Conservation (phyloP, 1,139 yeast species). For the Hemisphaericaspora lyxosophila region DNA sequence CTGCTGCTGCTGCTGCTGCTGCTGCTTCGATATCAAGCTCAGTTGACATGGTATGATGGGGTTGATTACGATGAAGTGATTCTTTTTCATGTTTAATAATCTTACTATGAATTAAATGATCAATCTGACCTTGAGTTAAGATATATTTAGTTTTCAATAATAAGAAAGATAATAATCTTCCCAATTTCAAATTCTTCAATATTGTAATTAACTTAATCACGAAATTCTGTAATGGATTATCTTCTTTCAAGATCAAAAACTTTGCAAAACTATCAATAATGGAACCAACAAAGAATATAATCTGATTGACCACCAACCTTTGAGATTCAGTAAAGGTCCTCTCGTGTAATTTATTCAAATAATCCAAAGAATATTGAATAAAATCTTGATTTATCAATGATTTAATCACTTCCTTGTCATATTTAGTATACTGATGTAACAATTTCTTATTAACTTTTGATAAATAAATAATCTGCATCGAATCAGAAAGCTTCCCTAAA, state of each 20-base stretch:
- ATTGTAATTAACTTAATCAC: constrained; percentile 8
- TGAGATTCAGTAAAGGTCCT: constrained; percentile 2
- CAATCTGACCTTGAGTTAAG: constrained; percentile 6
- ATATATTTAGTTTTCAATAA: constrained; percentile 8
- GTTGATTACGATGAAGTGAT: neutral
- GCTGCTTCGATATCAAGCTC: too few relatives aligned
- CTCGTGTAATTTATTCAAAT: constrained; percentile 6
- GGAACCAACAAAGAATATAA: constrained; percentile 8
- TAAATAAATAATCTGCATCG: constrained; percentile 7
- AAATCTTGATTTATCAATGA: constrained; percentile 7
- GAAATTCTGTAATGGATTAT: constrained; percentile 9
- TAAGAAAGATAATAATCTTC: constrained; percentile 5
- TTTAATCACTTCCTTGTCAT: constrained; percentile 9
- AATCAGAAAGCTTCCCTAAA: constrained; percentile 4
- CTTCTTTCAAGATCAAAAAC: constrained; percentile 7
- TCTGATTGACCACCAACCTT: constrained; percentile 6
- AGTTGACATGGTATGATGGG: too few relatives aligned
- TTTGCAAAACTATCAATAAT: constrained; percentile 8
- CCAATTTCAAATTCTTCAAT: constrained; percentile 6
- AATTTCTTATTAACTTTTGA: constrained; percentile 7
- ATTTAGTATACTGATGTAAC: constrained; percentile 4
- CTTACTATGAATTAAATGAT: constrained; percentile 7
- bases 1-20: neutral
- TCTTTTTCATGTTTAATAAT: constrained; percentile 4
- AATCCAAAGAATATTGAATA: constrained; percentile 7